These are phyloP conservation scores for Malania oleifera DNA, from an alignment of 164 flowering plant species.

Conservation along the genomic window DNA sequence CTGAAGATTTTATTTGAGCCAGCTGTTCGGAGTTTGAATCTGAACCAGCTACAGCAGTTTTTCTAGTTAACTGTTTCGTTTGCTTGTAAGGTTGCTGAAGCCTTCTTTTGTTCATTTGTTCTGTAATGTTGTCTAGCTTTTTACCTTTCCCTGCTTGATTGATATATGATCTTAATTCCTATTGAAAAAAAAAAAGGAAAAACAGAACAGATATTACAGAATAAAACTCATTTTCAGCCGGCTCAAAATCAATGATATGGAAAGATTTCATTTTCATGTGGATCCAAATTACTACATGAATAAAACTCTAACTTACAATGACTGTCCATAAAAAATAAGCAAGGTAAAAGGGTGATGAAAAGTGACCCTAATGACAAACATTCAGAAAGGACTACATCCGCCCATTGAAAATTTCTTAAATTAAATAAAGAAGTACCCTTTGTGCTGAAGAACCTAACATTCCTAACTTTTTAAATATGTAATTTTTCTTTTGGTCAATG, in stretches of 20 bases:
- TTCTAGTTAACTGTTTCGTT: too few species aligned
- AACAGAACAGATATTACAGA: neutral
- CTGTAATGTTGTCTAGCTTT: too few species aligned
- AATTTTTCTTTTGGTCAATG: neutral
- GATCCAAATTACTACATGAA: neutral
- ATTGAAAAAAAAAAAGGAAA: slow-evolving; percentile 8
- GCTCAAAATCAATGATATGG: neutral
- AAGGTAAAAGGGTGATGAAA: neutral
- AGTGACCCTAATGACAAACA: neutral
- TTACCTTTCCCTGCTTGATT: too few species aligned
- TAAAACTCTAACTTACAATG: neutral
- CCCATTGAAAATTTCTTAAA: neutral
- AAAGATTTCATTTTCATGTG: neutral
- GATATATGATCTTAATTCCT: too few species aligned
- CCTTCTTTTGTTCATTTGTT: too few species aligned
- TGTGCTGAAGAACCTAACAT: neutral
- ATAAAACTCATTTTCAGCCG: neutral
- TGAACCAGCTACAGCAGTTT: too few species aligned
- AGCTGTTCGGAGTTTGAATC: too few species aligned
- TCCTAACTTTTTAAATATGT: neutral
- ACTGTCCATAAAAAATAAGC: neutral
- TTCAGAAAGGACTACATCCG: neutral
- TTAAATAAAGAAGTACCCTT: neutral
- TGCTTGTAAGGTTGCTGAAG: too few species aligned
- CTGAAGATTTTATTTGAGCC: too few species aligned